Conservation (phyloP, 2,329 filamentous ascomycete species). For the Nakataea oryzae region DNA sequence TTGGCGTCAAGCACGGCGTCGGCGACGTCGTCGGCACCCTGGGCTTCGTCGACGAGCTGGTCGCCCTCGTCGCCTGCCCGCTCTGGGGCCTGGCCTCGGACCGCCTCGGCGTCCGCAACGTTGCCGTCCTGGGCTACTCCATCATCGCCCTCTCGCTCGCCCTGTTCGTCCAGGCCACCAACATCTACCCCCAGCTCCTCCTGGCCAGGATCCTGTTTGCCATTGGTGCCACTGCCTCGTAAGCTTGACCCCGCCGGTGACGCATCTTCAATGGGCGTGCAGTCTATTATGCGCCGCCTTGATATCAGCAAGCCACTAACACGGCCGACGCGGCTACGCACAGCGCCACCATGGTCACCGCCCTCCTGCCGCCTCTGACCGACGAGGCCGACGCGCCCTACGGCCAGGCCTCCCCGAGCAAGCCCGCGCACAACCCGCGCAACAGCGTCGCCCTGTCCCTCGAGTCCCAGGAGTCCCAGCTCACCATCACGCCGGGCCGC, state of each 20-base stretch:
- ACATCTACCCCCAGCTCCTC: slow-evolving; percentile 82
- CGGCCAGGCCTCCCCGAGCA: slow-evolving; percentile 14
- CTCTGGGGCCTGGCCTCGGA: slow-evolving; percentile 71
- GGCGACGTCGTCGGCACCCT: slow-evolving; percentile 77
- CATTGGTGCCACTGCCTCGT: slow-evolving; percentile 81
- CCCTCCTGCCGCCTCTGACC: slow-evolving; percentile 68
- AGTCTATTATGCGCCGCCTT: neutral
- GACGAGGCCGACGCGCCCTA: slow-evolving; percentile 28
- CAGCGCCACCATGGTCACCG: slow-evolving; percentile 90
- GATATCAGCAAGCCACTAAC: neutral
- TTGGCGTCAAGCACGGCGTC: slow-evolving; percentile 62
- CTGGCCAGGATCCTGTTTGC: slow-evolving; percentile 81
- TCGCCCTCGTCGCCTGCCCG: slow-evolving; percentile 72
- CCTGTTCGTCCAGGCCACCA: slow-evolving; percentile 73
- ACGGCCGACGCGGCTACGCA: neutral
- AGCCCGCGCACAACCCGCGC: slow-evolving; percentile 30
- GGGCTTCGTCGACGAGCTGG: slow-evolving; percentile 74
- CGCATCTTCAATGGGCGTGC: neutral
- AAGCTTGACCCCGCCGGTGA: slow-evolving; percentile 18
- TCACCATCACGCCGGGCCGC: slow-evolving; percentile 61
- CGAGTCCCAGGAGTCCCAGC: slow-evolving; percentile 65
- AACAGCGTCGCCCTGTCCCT: slow-evolving; percentile 56
- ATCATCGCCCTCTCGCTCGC: slow-evolving; percentile 71
- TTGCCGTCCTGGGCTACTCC: slow-evolving; percentile 67
- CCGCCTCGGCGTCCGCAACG: slow-evolving; percentile 62